phyloP scores from a whole-genome alignment of 1,284 basidiomycete genomes.

The Neotropicomus parvogracilis region DNA sequence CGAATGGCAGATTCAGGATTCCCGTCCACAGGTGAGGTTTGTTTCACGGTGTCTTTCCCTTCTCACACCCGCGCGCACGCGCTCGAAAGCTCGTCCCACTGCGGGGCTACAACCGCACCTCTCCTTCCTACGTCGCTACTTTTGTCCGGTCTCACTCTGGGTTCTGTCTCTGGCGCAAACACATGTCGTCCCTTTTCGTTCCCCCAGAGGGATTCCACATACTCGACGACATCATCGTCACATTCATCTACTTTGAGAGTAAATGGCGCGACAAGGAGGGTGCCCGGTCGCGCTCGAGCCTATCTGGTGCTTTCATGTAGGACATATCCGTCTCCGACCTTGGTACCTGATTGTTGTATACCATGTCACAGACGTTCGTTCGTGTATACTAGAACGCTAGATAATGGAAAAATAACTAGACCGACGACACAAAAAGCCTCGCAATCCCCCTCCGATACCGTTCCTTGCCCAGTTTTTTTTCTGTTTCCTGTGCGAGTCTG shows the following conservation, averaged over 20 bases:
- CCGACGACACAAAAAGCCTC: constrained; percentile 13
- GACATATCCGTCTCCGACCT: background rate
- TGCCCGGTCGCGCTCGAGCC: constrained; percentile 9
- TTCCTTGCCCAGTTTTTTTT: constrained; percentile 16
- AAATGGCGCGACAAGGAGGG: constrained; percentile 30
- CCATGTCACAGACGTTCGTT: background rate
- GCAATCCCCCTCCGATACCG: constrained; percentile 11
- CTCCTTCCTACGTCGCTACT: constrained; percentile 26
- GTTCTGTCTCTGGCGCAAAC: constrained; percentile 19
- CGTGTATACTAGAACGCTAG: background rate
- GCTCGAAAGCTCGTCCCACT: constrained; percentile 28
- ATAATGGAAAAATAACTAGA: constrained; percentile 2
- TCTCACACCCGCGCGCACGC: background rate
- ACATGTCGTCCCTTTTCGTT: constrained; percentile 26
- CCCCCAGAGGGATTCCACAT: constrained; percentile 30
- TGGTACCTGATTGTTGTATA: too few relatives aligned
- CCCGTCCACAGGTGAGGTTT: constrained; percentile 24
- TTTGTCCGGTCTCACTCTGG: constrained; percentile 25
- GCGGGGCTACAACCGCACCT: background rate
- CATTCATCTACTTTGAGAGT: constrained; percentile 35
- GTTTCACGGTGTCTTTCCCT: too few relatives aligned
- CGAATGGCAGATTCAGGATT: constrained; percentile 30
- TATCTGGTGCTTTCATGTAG: constrained; percentile 12
- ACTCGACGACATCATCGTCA: constrained; percentile 36
- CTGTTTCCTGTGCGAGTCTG: constrained; percentile 13